A percentile compares a stretch with the other conserved stretches of the same genome.
Conservation (phyloP, 106 monocot species). For the Dendrobium huoshanense region DNA sequence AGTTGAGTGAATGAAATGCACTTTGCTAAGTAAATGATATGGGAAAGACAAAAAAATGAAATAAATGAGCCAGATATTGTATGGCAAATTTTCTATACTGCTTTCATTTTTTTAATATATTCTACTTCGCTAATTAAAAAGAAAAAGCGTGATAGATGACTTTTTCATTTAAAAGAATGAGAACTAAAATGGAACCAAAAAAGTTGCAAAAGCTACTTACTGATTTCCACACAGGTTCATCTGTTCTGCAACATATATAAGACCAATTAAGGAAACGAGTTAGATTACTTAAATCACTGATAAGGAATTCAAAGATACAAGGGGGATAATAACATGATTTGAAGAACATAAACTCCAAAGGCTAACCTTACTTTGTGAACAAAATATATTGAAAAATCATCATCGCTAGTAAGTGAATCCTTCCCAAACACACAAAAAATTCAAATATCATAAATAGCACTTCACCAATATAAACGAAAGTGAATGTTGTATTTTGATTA, state of each 20-base stretch:
- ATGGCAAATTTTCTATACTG: background rate
- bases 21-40: background rate
- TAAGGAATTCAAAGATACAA: background rate
- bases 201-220: constrained; percentile 42
- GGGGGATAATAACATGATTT: background rate
- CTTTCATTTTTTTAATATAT: background rate
- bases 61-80: background rate
- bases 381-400: background rate
- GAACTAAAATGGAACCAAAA: background rate
- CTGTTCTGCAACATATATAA: constrained; percentile 48
- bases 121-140: background rate
- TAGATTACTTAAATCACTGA: constrained; percentile 8
- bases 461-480: background rate
- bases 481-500: background rate
- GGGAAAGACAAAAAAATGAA: background rate
- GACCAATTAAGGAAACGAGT: constrained; percentile 7
- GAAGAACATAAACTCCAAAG: background rate
- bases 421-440: background rate
- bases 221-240: constrained; percentile 77
- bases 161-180: background rate
- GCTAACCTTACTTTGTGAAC: background rate
- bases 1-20: background rate
- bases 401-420: background rate
- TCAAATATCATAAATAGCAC: background rate
- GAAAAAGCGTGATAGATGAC: background rate